These are phyloP conservation scores for Parastagonospora avenae DNA, from an alignment of 2,329 filamentous ascomycete species.

Conservation along the genomic window DNA sequence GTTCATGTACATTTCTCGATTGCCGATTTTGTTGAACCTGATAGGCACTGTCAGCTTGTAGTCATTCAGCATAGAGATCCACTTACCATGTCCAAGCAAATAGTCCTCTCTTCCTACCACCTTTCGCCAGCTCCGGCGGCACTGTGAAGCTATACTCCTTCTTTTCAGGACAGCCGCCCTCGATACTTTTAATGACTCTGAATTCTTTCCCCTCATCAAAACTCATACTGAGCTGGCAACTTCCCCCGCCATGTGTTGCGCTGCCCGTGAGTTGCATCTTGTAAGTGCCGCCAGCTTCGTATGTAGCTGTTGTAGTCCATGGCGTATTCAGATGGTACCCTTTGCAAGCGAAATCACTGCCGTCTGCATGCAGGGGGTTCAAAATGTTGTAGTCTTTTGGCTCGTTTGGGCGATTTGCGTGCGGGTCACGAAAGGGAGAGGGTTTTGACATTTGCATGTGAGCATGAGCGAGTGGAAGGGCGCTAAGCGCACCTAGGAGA, in stretches of 20 bases:
- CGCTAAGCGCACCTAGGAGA: slow-evolving; percentile 26
- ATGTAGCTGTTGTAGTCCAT: slow-evolving; percentile 64
- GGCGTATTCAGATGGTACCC: slow-evolving; percentile 60
- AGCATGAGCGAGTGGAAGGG: slow-evolving; percentile 25
- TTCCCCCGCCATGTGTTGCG: slow-evolving; percentile 69
- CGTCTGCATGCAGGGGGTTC: slow-evolving; percentile 64
- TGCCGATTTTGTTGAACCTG: slow-evolving; percentile 72
- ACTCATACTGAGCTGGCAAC: slow-evolving; percentile 76
- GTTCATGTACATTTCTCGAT: slow-evolving; percentile 88
- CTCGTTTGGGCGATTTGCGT: slow-evolving; percentile 51
- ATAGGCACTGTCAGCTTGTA: not conserved
- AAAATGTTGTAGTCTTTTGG: slow-evolving; percentile 72
- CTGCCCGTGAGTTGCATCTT: slow-evolving; percentile 68
- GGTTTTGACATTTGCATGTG: slow-evolving; percentile 65
- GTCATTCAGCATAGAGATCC: not conserved
- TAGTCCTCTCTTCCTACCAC: slow-evolving; percentile 52
- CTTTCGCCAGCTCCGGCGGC: slow-evolving; percentile 2
- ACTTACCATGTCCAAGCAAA: slow-evolving; percentile 67
- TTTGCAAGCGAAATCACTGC: slow-evolving; percentile 78
- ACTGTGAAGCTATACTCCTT: slow-evolving; percentile 65
- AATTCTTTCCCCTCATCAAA: slow-evolving; percentile 74
- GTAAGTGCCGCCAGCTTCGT: slow-evolving; percentile 65
- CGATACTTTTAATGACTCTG: slow-evolving; percentile 69
- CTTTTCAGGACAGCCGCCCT: slow-evolving; percentile 60
- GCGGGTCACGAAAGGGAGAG: slow-evolving; percentile 58